Base-by-base conservation (phyloP, 495 filamentous ascomycete species). In the Clohesyomyces aquaticus region DNA sequence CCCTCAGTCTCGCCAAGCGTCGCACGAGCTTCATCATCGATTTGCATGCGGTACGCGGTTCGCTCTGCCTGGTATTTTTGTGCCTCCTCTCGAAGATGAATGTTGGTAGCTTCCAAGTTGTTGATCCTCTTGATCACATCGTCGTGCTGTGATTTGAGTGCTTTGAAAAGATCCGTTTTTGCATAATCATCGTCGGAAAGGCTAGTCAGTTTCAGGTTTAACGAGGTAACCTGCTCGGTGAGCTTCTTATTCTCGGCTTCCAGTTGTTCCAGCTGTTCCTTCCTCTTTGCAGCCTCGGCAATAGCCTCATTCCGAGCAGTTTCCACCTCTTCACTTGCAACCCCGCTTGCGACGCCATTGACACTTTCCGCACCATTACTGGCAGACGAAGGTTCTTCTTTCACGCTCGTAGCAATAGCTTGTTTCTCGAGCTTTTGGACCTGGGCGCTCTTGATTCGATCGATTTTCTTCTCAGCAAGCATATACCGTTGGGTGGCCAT, bases 401-500 rank as follows among this genome's bases (percentile, higher is more conserved):
- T 54, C 9, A 78, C 81, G 64, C 76, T 82, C 19, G 79, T 81
- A 35, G 88, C 79, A 60, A 93, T 85, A 19, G 91, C 91, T 75
- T 96, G 91, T 66, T 88, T 89, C 72, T 98, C 95, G 57, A 98
- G 77, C 71, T 96, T 97, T 56, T 89, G 87, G n/a, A 96, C 90
- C 47, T 93, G 90, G 50, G 87, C 76, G 70, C 93, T 97, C 72
- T 87, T 89, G 6, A 87, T 85, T 32, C 94, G 86, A 73, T 98
- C 94, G 16, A 97, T 81, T 73, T 90, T 91, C 77, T 93, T 93
- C 71, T 98, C 94, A 2, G 94, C 94, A 61, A 92, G 87, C 83
- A 97, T 90, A 67, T 95, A 96, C 55, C 94, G 87, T 38, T 93
- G 78, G 2, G 91, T 93, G 3, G 94, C 93, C 54, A 81, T 84